phyloP scores from a whole-genome alignment of 805 yeast species.

The Vanderwaltozyma yarrowii region DNA sequence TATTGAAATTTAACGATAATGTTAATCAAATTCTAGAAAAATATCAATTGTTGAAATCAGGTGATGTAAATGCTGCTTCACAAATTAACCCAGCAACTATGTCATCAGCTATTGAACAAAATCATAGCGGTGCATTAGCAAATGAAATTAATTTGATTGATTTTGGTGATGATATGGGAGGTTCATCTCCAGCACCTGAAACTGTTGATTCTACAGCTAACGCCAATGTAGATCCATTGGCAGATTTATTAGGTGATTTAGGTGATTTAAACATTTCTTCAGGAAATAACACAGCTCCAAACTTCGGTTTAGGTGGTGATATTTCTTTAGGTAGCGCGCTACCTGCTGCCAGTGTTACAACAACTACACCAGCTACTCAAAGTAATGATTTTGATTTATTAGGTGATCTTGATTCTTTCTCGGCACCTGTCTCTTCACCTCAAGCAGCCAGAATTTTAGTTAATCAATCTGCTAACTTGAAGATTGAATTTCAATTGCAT shows the following conservation, averaged over 20 bases:
- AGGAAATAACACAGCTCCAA: slow-evolving; percentile 16
- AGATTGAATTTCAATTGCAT: slow-evolving; percentile 37
- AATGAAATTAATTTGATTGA: slow-evolving; percentile 56
- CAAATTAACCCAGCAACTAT: slow-evolving; percentile 34
- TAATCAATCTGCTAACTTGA: slow-evolving; percentile 37
- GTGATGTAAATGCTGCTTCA: slow-evolving; percentile 48
- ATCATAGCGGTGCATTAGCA: slow-evolving; percentile 27
- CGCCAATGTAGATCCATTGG: slow-evolving; percentile 1
- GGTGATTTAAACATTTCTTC: slow-evolving; percentile 55
- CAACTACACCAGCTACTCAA: not conserved
- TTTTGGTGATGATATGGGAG: slow-evolving; percentile 39
- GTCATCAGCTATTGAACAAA: slow-evolving; percentile 15
- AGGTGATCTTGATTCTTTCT: slow-evolving; percentile 4
- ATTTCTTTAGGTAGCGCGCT: slow-evolving; percentile 30
- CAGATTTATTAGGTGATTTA: slow-evolving; percentile 46
- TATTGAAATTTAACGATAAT: slow-evolving; percentile 63
- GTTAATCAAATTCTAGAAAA: slow-evolving; percentile 61
- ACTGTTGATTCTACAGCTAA: slow-evolving; percentile 1
- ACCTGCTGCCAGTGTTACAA: slow-evolving; percentile 8
- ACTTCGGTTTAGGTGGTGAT: slow-evolving; percentile 18
- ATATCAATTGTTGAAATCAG: slow-evolving; percentile 48
- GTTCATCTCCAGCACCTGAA: slow-evolving; percentile 13
- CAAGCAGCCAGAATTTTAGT: slow-evolving; percentile 22
- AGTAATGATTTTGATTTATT: slow-evolving; percentile 8
- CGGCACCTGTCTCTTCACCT: not conserved